These are phyloP conservation scores for Yamadazyma sp. DNA, from an alignment of 1,139 yeast species.

Conservation along the genomic window DNA sequence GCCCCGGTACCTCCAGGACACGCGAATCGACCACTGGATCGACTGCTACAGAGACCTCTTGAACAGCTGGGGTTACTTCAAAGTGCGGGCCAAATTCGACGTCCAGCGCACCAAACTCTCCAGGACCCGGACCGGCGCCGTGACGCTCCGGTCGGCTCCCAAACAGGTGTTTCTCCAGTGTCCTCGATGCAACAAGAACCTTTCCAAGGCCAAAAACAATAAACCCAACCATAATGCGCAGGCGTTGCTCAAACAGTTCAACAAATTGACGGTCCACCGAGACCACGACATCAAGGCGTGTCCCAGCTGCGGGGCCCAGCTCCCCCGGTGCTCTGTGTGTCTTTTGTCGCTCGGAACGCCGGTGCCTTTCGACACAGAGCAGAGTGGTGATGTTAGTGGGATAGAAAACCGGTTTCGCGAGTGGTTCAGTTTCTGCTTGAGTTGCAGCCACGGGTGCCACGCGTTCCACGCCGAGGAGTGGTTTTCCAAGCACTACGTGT, in stretches of 20 bases:
- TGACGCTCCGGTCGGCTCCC: constrained; percentile 54
- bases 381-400: constrained; percentile 15
- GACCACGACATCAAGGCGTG: constrained; percentile 46
- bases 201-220: constrained; percentile 35
- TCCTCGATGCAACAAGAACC: constrained; percentile 73
- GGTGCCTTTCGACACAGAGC: constrained; percentile 32
- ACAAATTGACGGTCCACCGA: constrained; percentile 21
- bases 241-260: constrained; percentile 39
- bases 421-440: constrained; percentile 89
- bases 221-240: constrained; percentile 21
- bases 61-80: constrained; percentile 83
- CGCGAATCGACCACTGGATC: constrained; percentile 74
- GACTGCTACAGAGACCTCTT: constrained; percentile 70
- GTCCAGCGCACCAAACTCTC: constrained; percentile 72
- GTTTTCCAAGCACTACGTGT: constrained; percentile 82
- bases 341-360: constrained; percentile 78
- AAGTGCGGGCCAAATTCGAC: constrained; percentile 79
- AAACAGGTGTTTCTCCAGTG: constrained; percentile 83
- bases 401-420: constrained; percentile 48
- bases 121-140: constrained; percentile 47
- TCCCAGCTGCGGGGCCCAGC: constrained; percentile 85
- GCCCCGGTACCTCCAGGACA: constrained; percentile 77
- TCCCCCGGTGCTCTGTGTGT: constrained; percentile 91
- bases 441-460: constrained; percentile 92
- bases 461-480: constrained; percentile 95